Conservation (phyloP, 1,284 basidiomycete genomes). For the Violaceomyces palustris region DNA sequence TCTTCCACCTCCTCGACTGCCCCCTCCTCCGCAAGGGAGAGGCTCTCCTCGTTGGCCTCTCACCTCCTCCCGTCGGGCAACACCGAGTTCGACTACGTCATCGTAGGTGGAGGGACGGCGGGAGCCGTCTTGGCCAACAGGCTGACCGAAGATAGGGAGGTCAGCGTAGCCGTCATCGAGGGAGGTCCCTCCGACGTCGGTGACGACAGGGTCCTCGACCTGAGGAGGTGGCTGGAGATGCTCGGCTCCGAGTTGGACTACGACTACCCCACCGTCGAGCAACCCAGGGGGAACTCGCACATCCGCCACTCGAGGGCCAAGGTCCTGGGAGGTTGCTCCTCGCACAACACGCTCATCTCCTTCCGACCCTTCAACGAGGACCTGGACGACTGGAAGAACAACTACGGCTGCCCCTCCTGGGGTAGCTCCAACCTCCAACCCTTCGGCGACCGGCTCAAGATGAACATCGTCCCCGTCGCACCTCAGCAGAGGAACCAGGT, state of each 20-base stretch:
- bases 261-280: slow-evolving; percentile 50
- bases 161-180: slow-evolving; percentile 52
- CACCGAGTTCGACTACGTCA: slow-evolving; percentile 52
- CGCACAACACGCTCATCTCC: slow-evolving; percentile 54
- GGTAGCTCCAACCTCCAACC: slow-evolving; percentile 41
- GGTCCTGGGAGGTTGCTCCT: slow-evolving; percentile 53
- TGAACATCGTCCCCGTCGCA: slow-evolving; percentile 52
- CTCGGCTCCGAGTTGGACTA: slow-evolving; percentile 53
- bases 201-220: slow-evolving; percentile 49
- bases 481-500: slow-evolving; percentile 52
- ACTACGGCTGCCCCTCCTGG: slow-evolving; percentile 49
- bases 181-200: slow-evolving; percentile 51
- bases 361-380: slow-evolving; percentile 53
- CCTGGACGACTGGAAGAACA: slow-evolving; percentile 50
- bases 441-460: slow-evolving; percentile 51
- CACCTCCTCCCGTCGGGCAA: slow-evolving; percentile 39
- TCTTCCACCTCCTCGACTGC: slow-evolving; percentile 5
- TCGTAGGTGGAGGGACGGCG: slow-evolving; percentile 52
- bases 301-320: slow-evolving; percentile 52
- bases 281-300: slow-evolving; percentile 53
- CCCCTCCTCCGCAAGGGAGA: slow-evolving; percentile 23
- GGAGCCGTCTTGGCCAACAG: slow-evolving; percentile 53
- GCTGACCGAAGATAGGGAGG: slow-evolving; percentile 49
- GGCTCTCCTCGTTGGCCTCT: slow-evolving; percentile 41
- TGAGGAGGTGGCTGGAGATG: slow-evolving; percentile 51